Conservation (phyloP, 1,284 basidiomycete species). For the Sphagnurus paluster region DNA sequence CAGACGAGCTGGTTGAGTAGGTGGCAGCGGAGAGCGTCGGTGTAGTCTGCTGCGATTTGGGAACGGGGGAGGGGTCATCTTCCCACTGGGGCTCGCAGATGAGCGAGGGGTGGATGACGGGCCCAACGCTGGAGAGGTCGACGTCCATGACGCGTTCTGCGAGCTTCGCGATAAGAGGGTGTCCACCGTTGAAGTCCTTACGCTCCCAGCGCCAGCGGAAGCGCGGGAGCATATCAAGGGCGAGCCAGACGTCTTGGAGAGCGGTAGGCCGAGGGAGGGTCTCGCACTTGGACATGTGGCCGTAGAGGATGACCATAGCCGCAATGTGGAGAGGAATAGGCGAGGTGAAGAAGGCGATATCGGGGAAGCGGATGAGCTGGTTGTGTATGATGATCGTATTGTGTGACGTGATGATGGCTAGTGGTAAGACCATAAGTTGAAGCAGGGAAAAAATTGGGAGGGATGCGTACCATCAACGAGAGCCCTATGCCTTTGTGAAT, state of each 20-base stretch:
- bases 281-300: slow-evolving; percentile 75
- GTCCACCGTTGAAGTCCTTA: slow-evolving; percentile 71
- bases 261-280: slow-evolving; percentile 61
- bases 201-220: slow-evolving; percentile 88
- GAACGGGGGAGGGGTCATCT: slow-evolving; percentile 36
- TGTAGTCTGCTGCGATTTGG: slow-evolving; percentile 44
- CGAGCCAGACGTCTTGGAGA: slow-evolving; percentile 78
- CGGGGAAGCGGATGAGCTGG: slow-evolving; percentile 76
- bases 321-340: slow-evolving; percentile 83
- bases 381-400: slow-evolving; percentile 82
- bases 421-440: slow-evolving; percentile 7
- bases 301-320: slow-evolving; percentile 84
- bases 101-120: slow-evolving; percentile 56
- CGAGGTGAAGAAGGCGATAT: slow-evolving; percentile 82
- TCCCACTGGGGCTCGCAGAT: slow-evolving; percentile 74
- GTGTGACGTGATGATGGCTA: slow-evolving; percentile 80
- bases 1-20: slow-evolving; percentile 22
- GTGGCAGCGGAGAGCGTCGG: slow-evolving; percentile 38
- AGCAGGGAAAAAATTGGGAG: background rate
- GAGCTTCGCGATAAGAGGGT: slow-evolving; percentile 77
- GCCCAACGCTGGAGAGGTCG: slow-evolving; percentile 60
- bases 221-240: slow-evolving; percentile 79
- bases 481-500: slow-evolving; percentile 62
- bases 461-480: slow-evolving; percentile 65
- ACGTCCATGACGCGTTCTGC: slow-evolving; percentile 76